Conservation (phyloP, 345 rosid genomes). For the Murraya koenigii region DNA sequence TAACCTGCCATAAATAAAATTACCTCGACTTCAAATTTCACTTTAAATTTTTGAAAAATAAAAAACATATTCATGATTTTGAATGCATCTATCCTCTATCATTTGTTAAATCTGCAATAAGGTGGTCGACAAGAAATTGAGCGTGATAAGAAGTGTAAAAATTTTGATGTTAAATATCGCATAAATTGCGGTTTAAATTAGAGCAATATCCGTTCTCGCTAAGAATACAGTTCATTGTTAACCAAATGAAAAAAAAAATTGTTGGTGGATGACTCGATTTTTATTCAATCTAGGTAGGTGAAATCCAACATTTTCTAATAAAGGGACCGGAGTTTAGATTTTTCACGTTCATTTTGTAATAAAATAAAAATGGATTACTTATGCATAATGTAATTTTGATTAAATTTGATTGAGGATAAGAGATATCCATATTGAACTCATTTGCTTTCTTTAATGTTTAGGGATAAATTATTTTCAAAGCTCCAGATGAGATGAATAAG, state of each 20-base stretch:
- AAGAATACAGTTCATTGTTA: not conserved
- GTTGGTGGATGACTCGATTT: slow-evolving; percentile 1
- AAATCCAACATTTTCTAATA: not conserved
- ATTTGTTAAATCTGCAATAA: not conserved
- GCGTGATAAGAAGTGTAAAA: not conserved
- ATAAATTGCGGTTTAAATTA: not conserved
- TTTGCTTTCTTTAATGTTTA: not conserved
- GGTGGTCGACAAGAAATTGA: not conserved
- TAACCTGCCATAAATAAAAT: not conserved
- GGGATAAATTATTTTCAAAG: not conserved
- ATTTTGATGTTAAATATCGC: not conserved
- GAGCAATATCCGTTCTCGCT: not conserved
- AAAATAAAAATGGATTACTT: not conserved
- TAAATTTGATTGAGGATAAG: not conserved
- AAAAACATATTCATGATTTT: not conserved
- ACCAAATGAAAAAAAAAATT: not conserved
- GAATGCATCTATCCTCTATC: not conserved
- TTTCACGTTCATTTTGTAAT: not conserved
- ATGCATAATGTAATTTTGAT: not conserved
- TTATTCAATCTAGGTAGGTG: not conserved
- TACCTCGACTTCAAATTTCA: not conserved
- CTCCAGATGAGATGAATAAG: not conserved
- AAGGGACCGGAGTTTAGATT: not conserved
- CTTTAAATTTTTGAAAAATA: not conserved
- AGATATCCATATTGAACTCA: not conserved